These are phyloP conservation scores for Fusarium avenaceum DNA, from an alignment of 2,329 filamentous ascomycete genomes.

Conservation along the genomic window DNA sequence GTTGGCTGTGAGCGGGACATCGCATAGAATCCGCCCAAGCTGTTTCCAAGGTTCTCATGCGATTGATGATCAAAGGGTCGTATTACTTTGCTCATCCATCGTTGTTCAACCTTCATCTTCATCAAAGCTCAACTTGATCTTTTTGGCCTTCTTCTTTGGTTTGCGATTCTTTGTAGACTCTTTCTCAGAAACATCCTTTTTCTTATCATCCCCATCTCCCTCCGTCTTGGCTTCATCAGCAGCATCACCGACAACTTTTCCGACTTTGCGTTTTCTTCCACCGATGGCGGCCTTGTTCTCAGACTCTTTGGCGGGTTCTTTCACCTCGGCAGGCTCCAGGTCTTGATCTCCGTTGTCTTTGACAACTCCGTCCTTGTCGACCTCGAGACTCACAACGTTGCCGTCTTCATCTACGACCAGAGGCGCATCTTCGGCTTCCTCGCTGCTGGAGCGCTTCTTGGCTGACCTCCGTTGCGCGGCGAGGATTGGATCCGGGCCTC, in stretches of 20 bases:
- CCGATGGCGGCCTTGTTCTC: conserved; percentile 52
- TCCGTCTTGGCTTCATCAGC: conserved; percentile 47
- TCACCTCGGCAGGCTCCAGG: conserved; percentile 44
- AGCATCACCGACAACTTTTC: conserved; percentile 54
- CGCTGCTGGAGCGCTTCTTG: conserved; percentile 71
- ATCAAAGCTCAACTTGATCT: conserved; percentile 77
- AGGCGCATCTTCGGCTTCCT: conserved; percentile 82
- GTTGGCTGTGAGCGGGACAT: not conserved
- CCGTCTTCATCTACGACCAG: conserved; percentile 80
- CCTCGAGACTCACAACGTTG: conserved; percentile 69
- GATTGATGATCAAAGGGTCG: not conserved
- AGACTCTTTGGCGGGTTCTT: conserved; percentile 51
- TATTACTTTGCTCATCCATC: conserved; percentile 24
- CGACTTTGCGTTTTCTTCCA: conserved; percentile 68
- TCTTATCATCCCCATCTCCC: conserved; percentile 30
- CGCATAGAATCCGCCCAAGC: not conserved
- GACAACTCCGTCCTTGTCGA: conserved; percentile 61
- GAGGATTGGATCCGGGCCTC: conserved; percentile 67
- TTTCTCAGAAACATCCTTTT: conserved; percentile 41
- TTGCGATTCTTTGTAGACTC: conserved; percentile 51
- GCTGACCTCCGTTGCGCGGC: conserved; percentile 63
- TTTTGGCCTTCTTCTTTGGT: conserved; percentile 69
- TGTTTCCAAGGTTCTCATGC: not conserved
- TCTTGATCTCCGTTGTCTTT: conserved; percentile 49
- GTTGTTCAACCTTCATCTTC: conserved; percentile 65